A percentile compares a stretch with the other conserved stretches of the same genome.
Conservation (phyloP, 768 basidiomycete species). For the Mycena crocata region DNA sequence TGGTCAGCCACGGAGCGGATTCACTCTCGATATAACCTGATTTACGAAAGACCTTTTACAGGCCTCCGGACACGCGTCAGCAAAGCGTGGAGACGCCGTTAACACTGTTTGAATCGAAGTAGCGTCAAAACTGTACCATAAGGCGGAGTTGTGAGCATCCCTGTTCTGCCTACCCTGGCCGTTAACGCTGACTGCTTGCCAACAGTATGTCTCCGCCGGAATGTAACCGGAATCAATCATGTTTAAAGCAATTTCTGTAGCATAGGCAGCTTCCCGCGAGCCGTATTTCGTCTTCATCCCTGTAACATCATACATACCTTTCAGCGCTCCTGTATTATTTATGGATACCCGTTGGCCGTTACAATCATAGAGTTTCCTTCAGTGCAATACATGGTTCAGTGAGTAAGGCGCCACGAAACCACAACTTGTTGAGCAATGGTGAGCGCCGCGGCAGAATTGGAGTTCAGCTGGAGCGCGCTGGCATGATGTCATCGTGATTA, state of each 20-base stretch:
- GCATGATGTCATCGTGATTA: background rate
- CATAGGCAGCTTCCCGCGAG: constrained; percentile 2
- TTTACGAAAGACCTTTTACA: constrained; percentile 26
- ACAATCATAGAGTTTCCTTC: background rate
- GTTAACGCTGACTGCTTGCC: background rate
- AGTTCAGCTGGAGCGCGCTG: no score
- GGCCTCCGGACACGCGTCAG: constrained; percentile 26
- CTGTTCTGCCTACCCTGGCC: background rate
- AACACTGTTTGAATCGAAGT: background rate
- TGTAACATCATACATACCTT: constrained; percentile 12
- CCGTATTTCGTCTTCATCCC: constrained; percentile 7
- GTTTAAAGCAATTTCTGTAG: constrained; percentile 7
- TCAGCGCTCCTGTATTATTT: background rate
- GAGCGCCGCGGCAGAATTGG: no score
- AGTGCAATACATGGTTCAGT: background rate
- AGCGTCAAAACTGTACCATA: background rate
- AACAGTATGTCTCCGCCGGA: background rate
- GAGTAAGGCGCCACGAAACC: background rate
- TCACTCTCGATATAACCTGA: constrained; percentile 5
- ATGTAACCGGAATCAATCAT: background rate
- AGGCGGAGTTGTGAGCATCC: constrained; percentile 8
- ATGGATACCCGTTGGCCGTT: background rate
- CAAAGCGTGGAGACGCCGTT: constrained; percentile 32
- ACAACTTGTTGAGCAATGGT: background rate
- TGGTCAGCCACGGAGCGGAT: background rate